Evolutionary conservation across 148 eudicot species (phyloP).

Genomic region (Rhododendron molle): DNA sequence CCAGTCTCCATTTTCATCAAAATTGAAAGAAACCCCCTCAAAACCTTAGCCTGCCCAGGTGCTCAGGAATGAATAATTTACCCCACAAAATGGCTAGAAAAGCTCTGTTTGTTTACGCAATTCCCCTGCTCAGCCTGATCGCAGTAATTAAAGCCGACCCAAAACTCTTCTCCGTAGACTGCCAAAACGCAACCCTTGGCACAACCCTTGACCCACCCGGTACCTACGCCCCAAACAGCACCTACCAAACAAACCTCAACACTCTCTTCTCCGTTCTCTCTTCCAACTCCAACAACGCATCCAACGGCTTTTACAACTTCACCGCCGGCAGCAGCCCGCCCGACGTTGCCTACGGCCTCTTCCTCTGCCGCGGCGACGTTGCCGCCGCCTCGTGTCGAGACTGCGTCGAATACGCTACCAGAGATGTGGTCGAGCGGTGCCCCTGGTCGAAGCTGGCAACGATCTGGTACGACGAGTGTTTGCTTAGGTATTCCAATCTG

Average conservation of each 20-base stretch:
- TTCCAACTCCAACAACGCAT: not conserved
- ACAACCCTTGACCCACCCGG: not conserved
- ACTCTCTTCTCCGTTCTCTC: not conserved
- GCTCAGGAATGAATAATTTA: not conserved
- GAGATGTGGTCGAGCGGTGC: not conserved
- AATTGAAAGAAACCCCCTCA: too few species aligned
- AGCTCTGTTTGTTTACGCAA: not conserved
- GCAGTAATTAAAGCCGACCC: not conserved
- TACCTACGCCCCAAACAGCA: not conserved
- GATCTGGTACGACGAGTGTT: conserved; percentile 36
- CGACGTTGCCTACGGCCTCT: conserved; percentile 30
- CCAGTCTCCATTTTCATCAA: too few species aligned
- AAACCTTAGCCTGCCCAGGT: not conserved
- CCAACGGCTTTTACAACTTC: not conserved
- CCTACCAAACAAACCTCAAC: not conserved
- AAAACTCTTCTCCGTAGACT: not conserved
- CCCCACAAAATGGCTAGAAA: not conserved
- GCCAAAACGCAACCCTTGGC: not conserved
- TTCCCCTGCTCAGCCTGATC: not conserved
- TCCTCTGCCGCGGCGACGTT: conserved; percentile 39
- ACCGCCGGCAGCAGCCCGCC: not conserved
- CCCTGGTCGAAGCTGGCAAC: conserved; percentile 3
- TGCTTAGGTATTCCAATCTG: conserved; percentile 23
- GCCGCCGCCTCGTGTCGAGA: conserved; percentile 2
- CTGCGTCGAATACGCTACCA: conserved; percentile 19